Evolutionary conservation across 768 basidiomycete genomes (phyloP).

Genomic region (Gautieria morchelliformis): DNA sequence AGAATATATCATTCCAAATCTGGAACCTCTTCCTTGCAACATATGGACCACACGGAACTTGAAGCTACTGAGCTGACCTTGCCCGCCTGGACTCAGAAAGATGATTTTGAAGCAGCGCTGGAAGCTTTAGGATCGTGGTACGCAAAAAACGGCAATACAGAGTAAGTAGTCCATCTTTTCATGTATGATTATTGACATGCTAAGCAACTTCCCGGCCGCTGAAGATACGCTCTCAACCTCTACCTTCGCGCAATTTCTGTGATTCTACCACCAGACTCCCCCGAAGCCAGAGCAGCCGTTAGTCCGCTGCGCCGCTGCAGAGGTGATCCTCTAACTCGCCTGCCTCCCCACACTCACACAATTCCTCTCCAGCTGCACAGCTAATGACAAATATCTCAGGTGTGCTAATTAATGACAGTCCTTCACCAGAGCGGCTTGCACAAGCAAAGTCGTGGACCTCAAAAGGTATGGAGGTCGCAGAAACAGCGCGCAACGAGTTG

Average conservation of each 20-base stretch:
- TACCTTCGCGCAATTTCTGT: slow-evolving; percentile 59
- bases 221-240: slow-evolving; percentile 53
- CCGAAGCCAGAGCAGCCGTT: slow-evolving; percentile 13
- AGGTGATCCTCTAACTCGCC: slow-evolving; percentile 28
- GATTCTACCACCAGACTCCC: slow-evolving; percentile 35
- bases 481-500: slow-evolving; percentile 13
- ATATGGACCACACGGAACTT: background rate
- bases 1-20: background rate
- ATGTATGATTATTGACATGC: slow-evolving; percentile 10
- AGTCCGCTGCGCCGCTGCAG: slow-evolving; percentile 44
- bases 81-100: slow-evolving; percentile 42
- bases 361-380: slow-evolving; percentile 27
- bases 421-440: slow-evolving; percentile 26
- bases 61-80: slow-evolving; percentile 37
- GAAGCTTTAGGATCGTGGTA: slow-evolving; percentile 60
- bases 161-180: slow-evolving; percentile 33
- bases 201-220: background rate
- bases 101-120: slow-evolving; percentile 58
- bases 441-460: slow-evolving; percentile 56
- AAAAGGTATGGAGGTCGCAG: slow-evolving; percentile 32
- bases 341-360: background rate
- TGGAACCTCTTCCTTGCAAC: slow-evolving; percentile 11
- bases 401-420: slow-evolving; percentile 27
- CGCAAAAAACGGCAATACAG: slow-evolving; percentile 41
- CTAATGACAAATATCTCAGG: slow-evolving; percentile 41